Percentiles rank a stretch among this genome's conserved stretches.
Conservation (phyloP, 768 basidiomycete species). For the Russula vinacea region DNA sequence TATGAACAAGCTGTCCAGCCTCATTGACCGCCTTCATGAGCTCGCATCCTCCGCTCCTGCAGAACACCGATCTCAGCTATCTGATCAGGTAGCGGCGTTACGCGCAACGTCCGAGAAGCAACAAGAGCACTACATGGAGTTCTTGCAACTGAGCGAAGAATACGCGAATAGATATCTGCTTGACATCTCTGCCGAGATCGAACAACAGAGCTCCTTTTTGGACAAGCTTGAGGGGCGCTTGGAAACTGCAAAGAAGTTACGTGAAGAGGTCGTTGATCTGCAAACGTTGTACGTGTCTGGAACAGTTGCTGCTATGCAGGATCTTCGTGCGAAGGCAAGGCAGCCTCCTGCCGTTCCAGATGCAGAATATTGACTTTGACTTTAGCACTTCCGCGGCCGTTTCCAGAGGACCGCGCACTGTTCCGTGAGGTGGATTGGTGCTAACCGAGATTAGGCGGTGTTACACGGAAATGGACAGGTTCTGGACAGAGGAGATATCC, state of each 20-base stretch:
- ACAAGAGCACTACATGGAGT: neutral
- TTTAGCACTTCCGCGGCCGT: neutral
- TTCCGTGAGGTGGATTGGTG: neutral
- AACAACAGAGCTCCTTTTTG: neutral
- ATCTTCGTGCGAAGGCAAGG: neutral
- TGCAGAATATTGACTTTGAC: neutral
- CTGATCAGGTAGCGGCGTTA: neutral
- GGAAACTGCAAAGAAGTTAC: neutral
- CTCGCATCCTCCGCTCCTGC: neutral
- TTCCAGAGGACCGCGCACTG: neutral
- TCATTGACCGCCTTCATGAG: neutral
- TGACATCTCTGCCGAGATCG: neutral
- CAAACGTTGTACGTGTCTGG: neutral
- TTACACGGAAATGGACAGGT: neutral
- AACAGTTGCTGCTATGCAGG: neutral
- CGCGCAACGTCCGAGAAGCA: neutral
- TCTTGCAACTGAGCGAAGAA: slow-evolving; percentile 1
- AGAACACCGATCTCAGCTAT: neutral
- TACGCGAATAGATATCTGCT: neutral
- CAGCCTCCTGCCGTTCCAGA: neutral
- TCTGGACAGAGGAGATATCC: slow-evolving; percentile 5
- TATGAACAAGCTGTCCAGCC: too few relatives aligned
- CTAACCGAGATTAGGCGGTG: neutral
- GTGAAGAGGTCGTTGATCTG: neutral
- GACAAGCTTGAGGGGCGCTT: neutral